Evolutionary conservation across 768 basidiomycete species (phyloP), one percentile per base, ranked within the genome.

Genomic region (Terana coerulea): DNA sequence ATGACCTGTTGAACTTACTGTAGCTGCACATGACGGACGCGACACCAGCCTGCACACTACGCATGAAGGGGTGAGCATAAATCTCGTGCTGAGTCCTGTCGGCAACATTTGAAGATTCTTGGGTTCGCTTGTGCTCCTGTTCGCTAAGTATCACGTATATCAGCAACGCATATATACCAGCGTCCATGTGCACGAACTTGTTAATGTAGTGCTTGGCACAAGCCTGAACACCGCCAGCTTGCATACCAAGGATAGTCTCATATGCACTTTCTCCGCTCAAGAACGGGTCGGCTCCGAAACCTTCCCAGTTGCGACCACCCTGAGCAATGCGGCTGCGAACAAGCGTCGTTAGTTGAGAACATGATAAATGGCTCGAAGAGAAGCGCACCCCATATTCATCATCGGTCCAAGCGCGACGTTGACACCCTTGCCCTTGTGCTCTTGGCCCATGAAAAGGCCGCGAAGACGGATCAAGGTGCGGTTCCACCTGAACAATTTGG

Each of bases 251-350:
- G 47, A 95, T 80, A 0, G 91, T 95, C 67, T 92, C 88, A 51
- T 83, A 86, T 3, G 84, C 79, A 1, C 75, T 73, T 62, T 90
- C 91, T 11, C 94, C 91, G n/a, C 79, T 61, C 14, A 95, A 72
- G 70, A 82, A 95, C 0, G 94, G 94, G 65, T 97, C 94, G 9
- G 79, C 91, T 26, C 93, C 92, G 52, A 93, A 94, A n/a, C 91
- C 91, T 74, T 95, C 94, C 90, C 91, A 95, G 67, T 94, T 92
- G 25, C 94, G 75, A 15, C 94, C 94, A 6, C 87, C 91, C 56
- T 80, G 74, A 2, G 88, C 83, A 17, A 85, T 68, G 15, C 89
- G 80, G 1, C 83, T 61, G 41, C 11, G 14, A 19, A 49, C 21
- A 25, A 46, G 12, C n/a, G 29, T 12, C 21, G 33, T 48, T 15